Percentiles rank a stretch among this genome's conserved stretches.
Evolutionary conservation across 257 asterid genomes (phyloP).

Genomic region (Salvia miltiorrhiza): DNA sequence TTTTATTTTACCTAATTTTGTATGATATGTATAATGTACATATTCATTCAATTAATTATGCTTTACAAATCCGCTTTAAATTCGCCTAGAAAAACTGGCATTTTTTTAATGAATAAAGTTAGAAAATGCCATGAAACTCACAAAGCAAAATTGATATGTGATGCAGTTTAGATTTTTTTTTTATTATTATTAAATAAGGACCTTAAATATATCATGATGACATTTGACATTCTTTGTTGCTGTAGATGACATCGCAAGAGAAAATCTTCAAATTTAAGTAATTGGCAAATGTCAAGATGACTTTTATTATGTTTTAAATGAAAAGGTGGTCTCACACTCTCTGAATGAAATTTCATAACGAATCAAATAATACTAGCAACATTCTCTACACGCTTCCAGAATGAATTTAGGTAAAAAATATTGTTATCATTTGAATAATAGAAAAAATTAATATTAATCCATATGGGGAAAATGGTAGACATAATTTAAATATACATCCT

Average conservation of each 20-base stretch:
- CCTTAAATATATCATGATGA: neutral
- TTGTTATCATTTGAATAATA: neutral
- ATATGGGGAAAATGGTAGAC: neutral
- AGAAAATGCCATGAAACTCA: too few species aligned
- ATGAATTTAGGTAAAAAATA: neutral
- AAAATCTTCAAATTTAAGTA: neutral
- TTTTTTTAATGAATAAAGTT: too few species aligned
- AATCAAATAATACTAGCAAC: neutral
- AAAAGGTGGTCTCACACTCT: too few species aligned
- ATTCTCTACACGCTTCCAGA: slow-evolving; percentile 18
- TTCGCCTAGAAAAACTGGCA: too few species aligned
- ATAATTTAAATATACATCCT: neutral
- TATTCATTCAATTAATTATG: too few species aligned
- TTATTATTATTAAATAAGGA: too few species aligned
- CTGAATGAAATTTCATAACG: neutral
- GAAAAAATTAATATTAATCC: too few species aligned
- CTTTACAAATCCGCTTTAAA: too few species aligned
- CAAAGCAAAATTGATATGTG: too few species aligned
- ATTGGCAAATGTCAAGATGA: neutral
- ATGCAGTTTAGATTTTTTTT: too few species aligned
- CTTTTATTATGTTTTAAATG: neutral
- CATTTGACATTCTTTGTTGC: slow-evolving; percentile 11
- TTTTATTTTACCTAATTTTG: too few species aligned
- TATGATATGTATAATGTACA: too few species aligned
- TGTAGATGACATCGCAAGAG: neutral